These are phyloP conservation scores for Bryum argenteum DNA, from an alignment of 225 moss, liverwort and hornwort genomes.

Conservation along the genomic window DNA sequence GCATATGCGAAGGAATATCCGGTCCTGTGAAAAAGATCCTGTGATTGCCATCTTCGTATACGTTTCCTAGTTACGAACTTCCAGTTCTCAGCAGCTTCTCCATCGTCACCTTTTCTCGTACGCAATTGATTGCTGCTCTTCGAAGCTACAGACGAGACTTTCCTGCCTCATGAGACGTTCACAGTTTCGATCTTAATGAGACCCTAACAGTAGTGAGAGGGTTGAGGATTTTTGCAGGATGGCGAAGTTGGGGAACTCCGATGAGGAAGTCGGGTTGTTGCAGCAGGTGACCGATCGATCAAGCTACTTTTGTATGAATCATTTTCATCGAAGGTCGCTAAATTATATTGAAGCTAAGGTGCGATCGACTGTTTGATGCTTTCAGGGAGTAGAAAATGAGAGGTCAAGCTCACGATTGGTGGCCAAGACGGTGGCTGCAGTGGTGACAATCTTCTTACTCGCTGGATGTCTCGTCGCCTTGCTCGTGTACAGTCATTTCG, in stretches of 20 bases:
- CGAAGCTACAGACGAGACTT: neutral
- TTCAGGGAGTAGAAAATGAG: constrained; percentile 26
- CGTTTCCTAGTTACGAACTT: neutral
- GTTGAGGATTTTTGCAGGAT: constrained; percentile 23
- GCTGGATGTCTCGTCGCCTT: constrained; percentile 33
- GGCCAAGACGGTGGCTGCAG: constrained; percentile 24
- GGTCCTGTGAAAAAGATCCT: constrained; percentile 6
- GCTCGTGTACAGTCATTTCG: constrained; percentile 11
- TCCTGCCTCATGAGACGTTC: neutral
- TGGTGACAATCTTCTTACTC: constrained; percentile 38
- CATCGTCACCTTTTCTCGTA: neutral
- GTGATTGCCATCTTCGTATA: neutral
- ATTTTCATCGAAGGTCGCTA: neutral
- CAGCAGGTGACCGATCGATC: constrained; percentile 5
- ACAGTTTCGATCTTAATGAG: too few relatives aligned
- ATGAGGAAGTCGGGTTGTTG: constrained; percentile 43
- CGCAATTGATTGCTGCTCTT: neutral
- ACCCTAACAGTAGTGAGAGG: too few relatives aligned
- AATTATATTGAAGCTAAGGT: neutral
- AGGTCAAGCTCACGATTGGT: constrained; percentile 1
- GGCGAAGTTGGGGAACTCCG: constrained; percentile 25
- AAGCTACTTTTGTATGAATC: neutral
- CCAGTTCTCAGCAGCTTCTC: neutral
- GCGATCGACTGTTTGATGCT: neutral
- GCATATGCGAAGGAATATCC: constrained; percentile 42